Evolutionary conservation across 2,329 filamentous ascomycete species (phyloP).

Genomic region (Teratosphaeria gauchensis): DNA sequence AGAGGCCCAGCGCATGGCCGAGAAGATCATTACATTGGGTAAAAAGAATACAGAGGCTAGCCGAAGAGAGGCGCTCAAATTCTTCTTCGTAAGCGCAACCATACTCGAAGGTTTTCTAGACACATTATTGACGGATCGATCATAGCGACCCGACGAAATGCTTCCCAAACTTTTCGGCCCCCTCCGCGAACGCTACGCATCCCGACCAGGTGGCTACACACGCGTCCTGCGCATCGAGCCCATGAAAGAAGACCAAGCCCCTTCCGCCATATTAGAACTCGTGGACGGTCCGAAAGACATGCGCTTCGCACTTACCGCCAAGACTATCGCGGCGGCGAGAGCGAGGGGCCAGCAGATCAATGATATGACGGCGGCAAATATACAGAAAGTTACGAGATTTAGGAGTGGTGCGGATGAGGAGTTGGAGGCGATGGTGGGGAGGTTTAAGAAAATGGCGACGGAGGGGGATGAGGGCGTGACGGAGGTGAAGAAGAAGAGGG

Average conservation of each 20-base stretch:
- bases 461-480: constrained; percentile 25
- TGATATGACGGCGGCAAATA: constrained; percentile 66
- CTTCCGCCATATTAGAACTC: constrained; percentile 83
- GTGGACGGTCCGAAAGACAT: constrained; percentile 92
- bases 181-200: constrained; percentile 67
- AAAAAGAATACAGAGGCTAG: constrained; percentile 87
- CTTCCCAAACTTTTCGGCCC: constrained; percentile 82
- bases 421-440: constrained; percentile 52
- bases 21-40: constrained; percentile 86
- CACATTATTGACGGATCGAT: constrained; percentile 7
- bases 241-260: constrained; percentile 75
- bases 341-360: constrained; percentile 47
- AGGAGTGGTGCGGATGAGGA: constrained; percentile 55
- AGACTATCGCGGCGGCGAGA: constrained; percentile 55
- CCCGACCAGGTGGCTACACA: constrained; percentile 84
- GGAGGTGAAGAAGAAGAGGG: constrained; percentile 26
- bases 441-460: constrained; percentile 28
- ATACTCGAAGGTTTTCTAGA: not conserved
- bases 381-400: constrained; percentile 72
- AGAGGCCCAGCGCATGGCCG: constrained; percentile 85
- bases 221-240: constrained; percentile 88
- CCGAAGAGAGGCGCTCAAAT: constrained; percentile 61
- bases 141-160: constrained; percentile 57
- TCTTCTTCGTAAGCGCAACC: constrained; percentile 55
- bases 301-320: constrained; percentile 88